Conservation (phyloP, 2,329 filamentous ascomycete genomes). For the Cytospora piceicola region DNA sequence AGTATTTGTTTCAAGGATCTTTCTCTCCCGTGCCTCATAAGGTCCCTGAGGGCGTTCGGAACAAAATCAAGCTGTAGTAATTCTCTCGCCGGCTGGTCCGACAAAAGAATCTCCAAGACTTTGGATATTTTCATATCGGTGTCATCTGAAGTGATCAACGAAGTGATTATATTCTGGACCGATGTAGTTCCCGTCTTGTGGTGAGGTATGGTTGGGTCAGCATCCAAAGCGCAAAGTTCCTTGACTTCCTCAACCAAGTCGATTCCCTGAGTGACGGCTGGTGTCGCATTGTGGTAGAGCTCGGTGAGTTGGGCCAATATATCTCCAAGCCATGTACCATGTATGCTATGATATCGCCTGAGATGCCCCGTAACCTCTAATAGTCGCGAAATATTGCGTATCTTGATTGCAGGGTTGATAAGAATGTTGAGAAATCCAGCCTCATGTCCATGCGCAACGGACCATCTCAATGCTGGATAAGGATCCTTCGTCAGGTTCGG, state of each 20-base stretch:
- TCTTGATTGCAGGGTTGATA: neutral
- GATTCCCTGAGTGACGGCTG: neutral
- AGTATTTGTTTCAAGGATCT: neutral
- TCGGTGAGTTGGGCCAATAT: too few species aligned
- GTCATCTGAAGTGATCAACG: neutral
- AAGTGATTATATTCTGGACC: neutral
- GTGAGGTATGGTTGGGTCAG: neutral
- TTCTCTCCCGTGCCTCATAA: neutral
- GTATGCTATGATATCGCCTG: too few species aligned
- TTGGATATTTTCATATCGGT: neutral
- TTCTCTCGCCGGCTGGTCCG: too few species aligned
- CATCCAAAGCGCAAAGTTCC: neutral
- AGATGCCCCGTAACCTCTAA: too few species aligned
- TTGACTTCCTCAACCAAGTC: too few species aligned
- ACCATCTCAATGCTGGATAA: neutral
- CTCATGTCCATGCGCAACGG: neutral
- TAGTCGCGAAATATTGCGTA: neutral
- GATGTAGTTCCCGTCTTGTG: neutral
- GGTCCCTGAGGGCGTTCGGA: neutral
- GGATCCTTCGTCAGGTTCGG: neutral
- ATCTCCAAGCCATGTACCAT: too few species aligned
- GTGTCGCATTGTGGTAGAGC: neutral
- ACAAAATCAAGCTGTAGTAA: too few species aligned
- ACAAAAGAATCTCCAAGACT: too few species aligned
- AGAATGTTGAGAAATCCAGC: neutral